A percentile compares a stretch with the other conserved stretches of the same genome.
Conservation (phyloP, 1,284 basidiomycete genomes). For the Puccinia polysora region DNA sequence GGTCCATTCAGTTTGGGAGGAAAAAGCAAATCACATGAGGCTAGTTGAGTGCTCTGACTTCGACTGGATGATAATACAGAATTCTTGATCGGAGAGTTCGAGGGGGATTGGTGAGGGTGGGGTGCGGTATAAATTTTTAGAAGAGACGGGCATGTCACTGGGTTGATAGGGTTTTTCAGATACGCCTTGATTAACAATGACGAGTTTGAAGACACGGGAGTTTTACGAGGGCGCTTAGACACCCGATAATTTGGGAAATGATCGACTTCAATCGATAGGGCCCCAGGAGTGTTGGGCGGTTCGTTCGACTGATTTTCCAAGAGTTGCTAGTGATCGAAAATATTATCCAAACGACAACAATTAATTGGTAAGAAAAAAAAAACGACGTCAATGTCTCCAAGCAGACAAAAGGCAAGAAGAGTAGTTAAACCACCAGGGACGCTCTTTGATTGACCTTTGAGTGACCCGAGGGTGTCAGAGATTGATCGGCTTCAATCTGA, state of each 20-base stretch:
- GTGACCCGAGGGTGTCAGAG: no score
- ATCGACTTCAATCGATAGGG: constrained; percentile 6
- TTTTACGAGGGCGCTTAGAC: background rate
- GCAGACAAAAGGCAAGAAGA: no score
- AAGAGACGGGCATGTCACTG: background rate
- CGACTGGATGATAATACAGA: background rate
- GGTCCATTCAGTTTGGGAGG: constrained; percentile 14
- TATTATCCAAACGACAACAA: no score
- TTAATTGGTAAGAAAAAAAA: no score
- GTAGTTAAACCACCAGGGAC: no score
- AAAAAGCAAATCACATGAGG: no score
- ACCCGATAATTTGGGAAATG: background rate
- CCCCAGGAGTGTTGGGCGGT: background rate
- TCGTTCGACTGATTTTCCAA: no score
- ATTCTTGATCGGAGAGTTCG: background rate
- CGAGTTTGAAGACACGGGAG: background rate
- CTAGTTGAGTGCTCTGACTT: background rate
- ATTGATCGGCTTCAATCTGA: no score
- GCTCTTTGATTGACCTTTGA: no score
- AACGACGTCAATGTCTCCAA: no score
- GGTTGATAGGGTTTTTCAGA: constrained; percentile 10
- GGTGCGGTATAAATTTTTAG: background rate
- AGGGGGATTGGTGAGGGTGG: background rate
- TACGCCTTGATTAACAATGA: constrained; percentile 14
- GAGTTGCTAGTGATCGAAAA: no score